Percentiles rank a stretch among this genome's conserved stretches.
phyloP scores from a whole-genome alignment of 2,329 filamentous ascomycete genomes.

The Aspergillus sp. region DNA sequence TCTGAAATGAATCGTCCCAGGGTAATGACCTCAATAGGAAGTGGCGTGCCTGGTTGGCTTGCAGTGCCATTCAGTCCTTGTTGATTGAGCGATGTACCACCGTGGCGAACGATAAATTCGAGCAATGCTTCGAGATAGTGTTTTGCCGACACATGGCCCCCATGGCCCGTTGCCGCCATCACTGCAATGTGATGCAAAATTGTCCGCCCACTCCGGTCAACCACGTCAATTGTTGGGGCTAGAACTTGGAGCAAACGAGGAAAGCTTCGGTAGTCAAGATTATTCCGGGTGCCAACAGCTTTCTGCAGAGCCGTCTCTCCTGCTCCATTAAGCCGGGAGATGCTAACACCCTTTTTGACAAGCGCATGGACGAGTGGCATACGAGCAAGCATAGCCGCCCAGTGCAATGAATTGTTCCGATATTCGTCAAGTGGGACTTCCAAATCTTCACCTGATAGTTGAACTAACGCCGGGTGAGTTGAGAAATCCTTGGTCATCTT shows the following conservation, averaged over 20 bases:
- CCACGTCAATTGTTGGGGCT: constrained; percentile 83
- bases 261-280: constrained; percentile 86
- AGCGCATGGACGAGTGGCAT: constrained; percentile 78
- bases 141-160: constrained; percentile 78
- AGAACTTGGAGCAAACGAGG: constrained; percentile 86
- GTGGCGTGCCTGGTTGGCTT: constrained; percentile 24
- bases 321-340: constrained; percentile 81
- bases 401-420: constrained; percentile 84
- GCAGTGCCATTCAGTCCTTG: constrained; percentile 34
- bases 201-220: constrained; percentile 84
- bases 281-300: constrained; percentile 90
- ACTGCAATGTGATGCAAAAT: constrained; percentile 96
- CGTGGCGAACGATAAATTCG: constrained; percentile 90
- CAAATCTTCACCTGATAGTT: constrained; percentile 74
- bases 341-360: constrained; percentile 80
- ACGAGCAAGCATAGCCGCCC: constrained; percentile 90
- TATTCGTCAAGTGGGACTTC: constrained; percentile 91
- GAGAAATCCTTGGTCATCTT: constrained; percentile 67
- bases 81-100: constrained; percentile 61
- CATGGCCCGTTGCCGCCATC: constrained; percentile 91
- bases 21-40: constrained; percentile 67
- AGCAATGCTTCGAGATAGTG: constrained; percentile 95
- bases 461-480: constrained; percentile 73
- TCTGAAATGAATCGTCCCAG: constrained; percentile 93
- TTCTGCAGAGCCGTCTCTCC: constrained; percentile 93